Percentiles rank a stretch among this genome's conserved stretches.
Conservation (phyloP, 1,284 basidiomycete genomes). For the Puccinia brachypodii region DNA sequence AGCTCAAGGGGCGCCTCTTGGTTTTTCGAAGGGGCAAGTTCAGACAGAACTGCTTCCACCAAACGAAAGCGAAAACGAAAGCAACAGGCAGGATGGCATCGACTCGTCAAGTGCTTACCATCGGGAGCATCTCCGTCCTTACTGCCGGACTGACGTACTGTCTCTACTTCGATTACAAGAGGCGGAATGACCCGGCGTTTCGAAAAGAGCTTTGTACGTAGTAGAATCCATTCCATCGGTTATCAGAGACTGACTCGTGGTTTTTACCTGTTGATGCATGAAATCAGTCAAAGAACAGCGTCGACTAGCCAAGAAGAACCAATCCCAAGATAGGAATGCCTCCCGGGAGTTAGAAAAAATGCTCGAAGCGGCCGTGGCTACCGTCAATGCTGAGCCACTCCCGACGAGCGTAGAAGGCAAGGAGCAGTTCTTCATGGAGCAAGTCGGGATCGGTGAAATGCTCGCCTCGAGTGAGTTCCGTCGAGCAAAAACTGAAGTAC, state of each 20-base stretch:
- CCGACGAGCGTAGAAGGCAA: slow-evolving; percentile 40
- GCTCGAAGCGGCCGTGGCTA: slow-evolving; percentile 35
- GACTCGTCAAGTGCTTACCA: slow-evolving; percentile 40
- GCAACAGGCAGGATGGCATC: slow-evolving; percentile 37
- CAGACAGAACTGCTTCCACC: too few relatives aligned
- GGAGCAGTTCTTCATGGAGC: slow-evolving; percentile 55
- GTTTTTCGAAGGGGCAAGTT: too few relatives aligned
- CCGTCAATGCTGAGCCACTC: slow-evolving; percentile 35
- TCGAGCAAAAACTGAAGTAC: background rate
- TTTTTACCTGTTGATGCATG: background rate
- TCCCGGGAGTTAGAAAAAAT: slow-evolving; percentile 29
- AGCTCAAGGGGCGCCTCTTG: too few relatives aligned
- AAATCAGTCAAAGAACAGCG: slow-evolving; percentile 43
- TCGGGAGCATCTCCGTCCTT: slow-evolving; percentile 32
- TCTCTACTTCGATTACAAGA: slow-evolving; percentile 57
- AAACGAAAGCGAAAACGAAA: too few relatives aligned
- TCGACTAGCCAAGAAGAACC: slow-evolving; percentile 30
- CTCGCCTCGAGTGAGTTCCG: slow-evolving; percentile 49
- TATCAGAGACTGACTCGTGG: too few relatives aligned
- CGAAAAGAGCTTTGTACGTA: slow-evolving; percentile 55
- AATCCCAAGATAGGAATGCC: slow-evolving; percentile 19
- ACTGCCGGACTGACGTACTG: slow-evolving; percentile 44
- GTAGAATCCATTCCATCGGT: too few relatives aligned
- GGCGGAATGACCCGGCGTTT: slow-evolving; percentile 55
- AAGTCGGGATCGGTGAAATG: slow-evolving; percentile 56